These are phyloP conservation scores for Globisporangium recalcitrans DNA, from an alignment of 352 stramenopile genomes.

Conservation along the genomic window DNA sequence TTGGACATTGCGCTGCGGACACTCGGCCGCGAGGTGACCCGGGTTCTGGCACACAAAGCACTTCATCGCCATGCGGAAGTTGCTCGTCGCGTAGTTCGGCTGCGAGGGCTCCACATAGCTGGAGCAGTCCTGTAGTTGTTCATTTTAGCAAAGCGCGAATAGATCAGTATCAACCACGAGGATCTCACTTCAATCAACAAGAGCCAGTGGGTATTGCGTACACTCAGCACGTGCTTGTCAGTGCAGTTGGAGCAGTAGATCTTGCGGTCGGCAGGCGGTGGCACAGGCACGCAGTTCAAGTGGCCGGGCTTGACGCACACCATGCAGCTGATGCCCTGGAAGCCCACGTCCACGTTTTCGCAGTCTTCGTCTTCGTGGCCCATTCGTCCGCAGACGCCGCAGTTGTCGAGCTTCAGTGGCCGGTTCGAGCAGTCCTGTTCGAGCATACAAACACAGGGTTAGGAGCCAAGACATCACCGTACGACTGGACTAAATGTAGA, in stretches of 20 bases:
- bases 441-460: neutral
- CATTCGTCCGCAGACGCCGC: constrained; percentile 45
- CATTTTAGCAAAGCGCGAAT: neutral
- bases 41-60: constrained; percentile 69
- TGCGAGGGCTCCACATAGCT: constrained; percentile 41
- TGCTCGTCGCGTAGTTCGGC: constrained; percentile 43
- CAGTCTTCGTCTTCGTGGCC: constrained; percentile 47
- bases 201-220: constrained; percentile 11
- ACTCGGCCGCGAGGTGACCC: constrained; percentile 71
- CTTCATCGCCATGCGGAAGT: constrained; percentile 42
- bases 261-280: constrained; percentile 54
- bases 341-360: constrained; percentile 23
- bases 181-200: no score
- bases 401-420: constrained; percentile 33
- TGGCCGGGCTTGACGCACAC: constrained; percentile 61
- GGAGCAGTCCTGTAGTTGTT: constrained; percentile 20
- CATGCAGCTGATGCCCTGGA: constrained; percentile 56
- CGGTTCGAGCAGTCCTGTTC: constrained; percentile 56
- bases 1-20: constrained; percentile 45
- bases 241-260: constrained; percentile 70
- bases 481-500: no score
- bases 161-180: neutral
- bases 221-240: constrained; percentile 44
- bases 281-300: constrained; percentile 63
- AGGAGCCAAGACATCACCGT: neutral